These are phyloP conservation scores for Leccinum discolor DNA, from an alignment of 1,284 basidiomycete species.

Conservation along the genomic window DNA sequence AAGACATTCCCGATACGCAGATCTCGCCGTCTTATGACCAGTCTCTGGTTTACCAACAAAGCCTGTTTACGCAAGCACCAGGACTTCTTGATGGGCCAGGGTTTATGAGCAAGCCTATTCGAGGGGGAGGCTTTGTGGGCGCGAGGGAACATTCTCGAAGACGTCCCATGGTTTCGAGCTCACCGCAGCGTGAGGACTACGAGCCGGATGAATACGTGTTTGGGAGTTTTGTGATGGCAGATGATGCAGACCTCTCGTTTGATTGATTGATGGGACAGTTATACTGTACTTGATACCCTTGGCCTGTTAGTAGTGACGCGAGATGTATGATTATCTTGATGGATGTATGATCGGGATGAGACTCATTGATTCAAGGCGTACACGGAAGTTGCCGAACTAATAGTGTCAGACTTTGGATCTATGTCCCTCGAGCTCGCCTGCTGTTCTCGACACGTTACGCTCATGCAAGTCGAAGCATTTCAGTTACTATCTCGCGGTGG, in stretches of 20 bases:
- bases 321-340: background rate
- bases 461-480: slow-evolving; percentile 64
- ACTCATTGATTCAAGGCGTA: background rate
- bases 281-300: background rate
- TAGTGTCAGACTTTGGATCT: too few relatives aligned
- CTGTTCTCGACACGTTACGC: background rate
- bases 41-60: slow-evolving; percentile 61
- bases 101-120: slow-evolving; percentile 53
- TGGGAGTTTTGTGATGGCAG: slow-evolving; percentile 78
- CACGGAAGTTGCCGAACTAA: slow-evolving; percentile 17
- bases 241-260: slow-evolving; percentile 50
- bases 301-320: background rate
- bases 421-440: background rate
- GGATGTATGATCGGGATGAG: too few relatives aligned
- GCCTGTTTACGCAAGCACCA: slow-evolving; percentile 70
- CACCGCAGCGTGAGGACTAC: slow-evolving; percentile 50
- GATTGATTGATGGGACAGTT: slow-evolving; percentile 10
- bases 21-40: slow-evolving; percentile 77
- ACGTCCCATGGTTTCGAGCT: slow-evolving; percentile 50
- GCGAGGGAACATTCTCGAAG: slow-evolving; percentile 25
- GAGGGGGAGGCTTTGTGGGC: slow-evolving; percentile 41
- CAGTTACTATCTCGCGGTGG: slow-evolving; percentile 79
- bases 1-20: slow-evolving; percentile 70
- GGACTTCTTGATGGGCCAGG: slow-evolving; percentile 42
- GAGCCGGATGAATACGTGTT: slow-evolving; percentile 64